These are phyloP conservation scores for Simplicillium aogashimaense DNA, from an alignment of 2,329 filamentous ascomycete species.

Conservation along the genomic window DNA sequence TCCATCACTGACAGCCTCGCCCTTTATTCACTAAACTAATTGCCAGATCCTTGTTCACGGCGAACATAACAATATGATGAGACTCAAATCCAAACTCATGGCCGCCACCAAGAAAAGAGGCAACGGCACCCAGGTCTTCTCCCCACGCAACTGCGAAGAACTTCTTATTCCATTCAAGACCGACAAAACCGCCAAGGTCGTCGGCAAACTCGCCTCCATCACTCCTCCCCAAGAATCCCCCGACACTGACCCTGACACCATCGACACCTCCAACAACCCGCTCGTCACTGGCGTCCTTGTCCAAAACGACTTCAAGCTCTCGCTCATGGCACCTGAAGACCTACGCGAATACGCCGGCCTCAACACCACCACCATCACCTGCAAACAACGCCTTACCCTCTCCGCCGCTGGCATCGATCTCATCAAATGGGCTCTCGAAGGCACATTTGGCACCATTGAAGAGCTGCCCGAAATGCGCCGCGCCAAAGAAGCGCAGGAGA, in stretches of 20 bases:
- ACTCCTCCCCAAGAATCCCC: slow-evolving; percentile 47
- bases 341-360: slow-evolving; percentile 93
- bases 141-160: slow-evolving; percentile 89
- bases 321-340: slow-evolving; percentile 93
- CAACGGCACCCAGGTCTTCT: slow-evolving; percentile 82
- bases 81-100: slow-evolving; percentile 86
- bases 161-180: slow-evolving; percentile 90
- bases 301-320: slow-evolving; percentile 96
- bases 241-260: slow-evolving; percentile 14
- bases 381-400: slow-evolving; percentile 81
- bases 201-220: slow-evolving; percentile 81
- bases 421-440: slow-evolving; percentile 87
- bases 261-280: slow-evolving; percentile 23
- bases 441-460: slow-evolving; percentile 84
- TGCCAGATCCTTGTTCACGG: slow-evolving; percentile 85
- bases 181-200: slow-evolving; percentile 92
- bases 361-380: slow-evolving; percentile 87
- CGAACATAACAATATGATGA: slow-evolving; percentile 97
- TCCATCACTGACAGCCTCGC: neutral
- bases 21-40: too few relatives aligned
- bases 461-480: slow-evolving; percentile 47
- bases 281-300: slow-evolving; percentile 86
- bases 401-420: slow-evolving; percentile 83
- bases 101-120: slow-evolving; percentile 80
- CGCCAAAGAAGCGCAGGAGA: slow-evolving; percentile 16